Percentiles rank a stretch among this genome's conserved stretches.
Conservation (phyloP, 805 yeast genomes). For the Pichia insulana region DNA sequence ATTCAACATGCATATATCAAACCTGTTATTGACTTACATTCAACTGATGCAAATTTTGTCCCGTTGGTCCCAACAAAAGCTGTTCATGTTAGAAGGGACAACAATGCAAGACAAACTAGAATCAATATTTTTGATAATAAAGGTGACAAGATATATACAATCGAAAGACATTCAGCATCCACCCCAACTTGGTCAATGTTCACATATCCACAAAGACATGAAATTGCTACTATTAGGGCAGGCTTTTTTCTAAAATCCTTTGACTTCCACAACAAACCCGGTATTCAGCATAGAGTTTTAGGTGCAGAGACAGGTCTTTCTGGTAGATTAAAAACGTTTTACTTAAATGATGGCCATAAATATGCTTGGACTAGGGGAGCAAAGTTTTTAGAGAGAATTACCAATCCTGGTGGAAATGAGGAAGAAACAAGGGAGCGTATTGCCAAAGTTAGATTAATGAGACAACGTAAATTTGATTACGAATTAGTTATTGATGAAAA, state of each 20-base stretch:
- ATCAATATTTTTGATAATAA: slow-evolving; percentile 41
- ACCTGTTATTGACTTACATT: slow-evolving; percentile 31
- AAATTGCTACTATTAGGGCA: slow-evolving; percentile 42
- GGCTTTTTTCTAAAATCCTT: slow-evolving; percentile 38
- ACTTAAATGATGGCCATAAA: slow-evolving; percentile 42
- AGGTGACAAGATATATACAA: slow-evolving; percentile 37
- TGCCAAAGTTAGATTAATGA: slow-evolving; percentile 46
- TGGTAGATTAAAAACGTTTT: slow-evolving; percentile 40
- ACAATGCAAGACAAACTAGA: slow-evolving; percentile 34
- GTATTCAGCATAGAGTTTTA: slow-evolving; percentile 38
- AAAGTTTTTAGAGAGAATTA: slow-evolving; percentile 41
- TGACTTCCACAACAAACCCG: slow-evolving; percentile 40
- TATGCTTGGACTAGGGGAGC: slow-evolving; percentile 50
- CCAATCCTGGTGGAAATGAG: slow-evolving; percentile 47
- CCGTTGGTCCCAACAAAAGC: slow-evolving; percentile 37
- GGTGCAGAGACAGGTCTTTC: slow-evolving; percentile 28
- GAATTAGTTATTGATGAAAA: slow-evolving; percentile 44
- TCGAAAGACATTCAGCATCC: slow-evolving; percentile 40
- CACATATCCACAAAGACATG: slow-evolving; percentile 35
- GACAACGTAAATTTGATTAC: slow-evolving; percentile 52
- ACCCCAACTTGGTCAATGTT: slow-evolving; percentile 47
- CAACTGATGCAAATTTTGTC: slow-evolving; percentile 32
- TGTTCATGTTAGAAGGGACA: slow-evolving; percentile 41
- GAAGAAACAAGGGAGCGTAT: slow-evolving; percentile 47
- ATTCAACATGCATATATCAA: slow-evolving; percentile 35